Conservation (phyloP, 1,284 basidiomycete genomes). For the Heterobasidion occidentale region DNA sequence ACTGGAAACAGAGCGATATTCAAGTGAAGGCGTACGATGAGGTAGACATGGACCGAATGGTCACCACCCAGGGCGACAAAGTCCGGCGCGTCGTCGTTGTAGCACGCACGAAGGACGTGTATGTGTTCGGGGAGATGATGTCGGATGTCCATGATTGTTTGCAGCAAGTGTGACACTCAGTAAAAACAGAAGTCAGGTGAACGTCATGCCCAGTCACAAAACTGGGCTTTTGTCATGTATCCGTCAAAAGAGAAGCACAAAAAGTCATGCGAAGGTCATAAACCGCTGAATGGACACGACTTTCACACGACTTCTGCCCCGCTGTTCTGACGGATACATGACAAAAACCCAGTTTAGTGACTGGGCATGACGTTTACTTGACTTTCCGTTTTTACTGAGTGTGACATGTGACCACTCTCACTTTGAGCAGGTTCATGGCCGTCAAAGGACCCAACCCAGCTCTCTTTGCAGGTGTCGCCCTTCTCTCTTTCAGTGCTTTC, state of each 20-base stretch:
- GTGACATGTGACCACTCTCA: background rate
- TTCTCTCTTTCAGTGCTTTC: conserved; percentile 51
- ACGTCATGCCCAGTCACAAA: background rate
- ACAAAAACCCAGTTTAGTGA: too few species aligned
- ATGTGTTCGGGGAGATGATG: conserved; percentile 52
- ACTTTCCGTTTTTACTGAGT: too few species aligned
- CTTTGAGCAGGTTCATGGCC: background rate
- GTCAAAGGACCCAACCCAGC: conserved; percentile 52
- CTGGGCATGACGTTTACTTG: background rate
- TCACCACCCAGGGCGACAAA: conserved; percentile 65
- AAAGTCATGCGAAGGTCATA: too few species aligned
- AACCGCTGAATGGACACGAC: too few species aligned
- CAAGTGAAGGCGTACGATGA: conserved; percentile 36
- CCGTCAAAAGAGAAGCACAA: too few species aligned
- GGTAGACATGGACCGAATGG: conserved; percentile 61
- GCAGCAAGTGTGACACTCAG: background rate
- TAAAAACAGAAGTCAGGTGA: too few species aligned
- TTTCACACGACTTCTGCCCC: too few species aligned
- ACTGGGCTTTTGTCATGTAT: too few species aligned
- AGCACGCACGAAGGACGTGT: conserved; percentile 52
- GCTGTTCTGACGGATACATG: too few species aligned
- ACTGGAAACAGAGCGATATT: conserved; percentile 8
- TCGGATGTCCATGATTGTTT: conserved; percentile 43
- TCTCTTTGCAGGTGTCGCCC: conserved; percentile 46
- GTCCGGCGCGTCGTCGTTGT: conserved; percentile 55